phyloP scores from a whole-genome alignment of 331 rosid species.

The Quercus tomentella region DNA sequence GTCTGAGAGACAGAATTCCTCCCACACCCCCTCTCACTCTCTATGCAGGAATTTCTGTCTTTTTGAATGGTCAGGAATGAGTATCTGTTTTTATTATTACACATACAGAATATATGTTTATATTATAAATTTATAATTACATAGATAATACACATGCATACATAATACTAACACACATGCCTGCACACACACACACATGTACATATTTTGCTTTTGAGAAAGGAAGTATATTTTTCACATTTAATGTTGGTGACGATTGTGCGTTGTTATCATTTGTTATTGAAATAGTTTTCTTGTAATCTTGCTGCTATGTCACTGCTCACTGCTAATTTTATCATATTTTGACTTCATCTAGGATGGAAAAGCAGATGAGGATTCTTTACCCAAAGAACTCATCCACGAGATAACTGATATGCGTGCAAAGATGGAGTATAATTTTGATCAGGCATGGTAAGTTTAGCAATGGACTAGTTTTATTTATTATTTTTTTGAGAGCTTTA shows the following conservation, averaged over 20 bases:
- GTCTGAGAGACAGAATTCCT: not conserved
- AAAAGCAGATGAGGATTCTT: slow-evolving; percentile 35
- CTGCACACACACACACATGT: too few species aligned
- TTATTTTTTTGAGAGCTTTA: too few species aligned
- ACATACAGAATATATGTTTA: too few species aligned
- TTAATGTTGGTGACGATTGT: not conserved
- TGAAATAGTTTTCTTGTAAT: too few species aligned
- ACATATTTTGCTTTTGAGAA: not conserved
- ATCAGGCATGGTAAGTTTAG: slow-evolving; percentile 84
- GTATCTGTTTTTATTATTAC: too few species aligned
- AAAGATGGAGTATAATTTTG: slow-evolving; percentile 91
- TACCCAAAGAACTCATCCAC: slow-evolving; percentile 45
- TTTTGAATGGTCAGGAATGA: too few species aligned
- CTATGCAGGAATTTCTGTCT: too few species aligned
- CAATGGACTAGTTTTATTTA: not conserved
- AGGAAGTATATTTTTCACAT: not conserved
- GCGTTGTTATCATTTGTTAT: not conserved
- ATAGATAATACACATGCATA: too few species aligned
- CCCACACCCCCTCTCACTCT: too few species aligned
- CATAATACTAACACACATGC: too few species aligned
- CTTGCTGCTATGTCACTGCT: not conserved
- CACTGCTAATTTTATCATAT: not conserved
- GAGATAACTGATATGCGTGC: slow-evolving; percentile 89
- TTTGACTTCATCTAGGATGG: slow-evolving; percentile 46
- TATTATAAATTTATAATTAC: too few species aligned